Conservation (phyloP, 768 basidiomycete genomes). For the Kockovaella imperatae region DNA sequence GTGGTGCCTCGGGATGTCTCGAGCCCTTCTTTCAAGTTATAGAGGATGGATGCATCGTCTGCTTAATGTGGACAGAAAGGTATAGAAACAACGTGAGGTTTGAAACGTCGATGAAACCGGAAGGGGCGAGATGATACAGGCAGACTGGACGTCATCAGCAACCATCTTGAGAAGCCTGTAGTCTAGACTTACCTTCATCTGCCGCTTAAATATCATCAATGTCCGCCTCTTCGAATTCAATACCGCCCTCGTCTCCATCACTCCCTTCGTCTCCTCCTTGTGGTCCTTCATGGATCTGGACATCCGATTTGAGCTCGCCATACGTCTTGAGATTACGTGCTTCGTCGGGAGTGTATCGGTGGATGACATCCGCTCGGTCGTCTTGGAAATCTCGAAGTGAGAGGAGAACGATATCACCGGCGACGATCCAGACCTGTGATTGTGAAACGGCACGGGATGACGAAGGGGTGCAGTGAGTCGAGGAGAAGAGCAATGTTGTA, state of each 20-base stretch:
- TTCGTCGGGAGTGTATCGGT: constrained; percentile 96
- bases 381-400: constrained; percentile 98
- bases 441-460: constrained; percentile 1
- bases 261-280: constrained; percentile 55
- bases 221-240: constrained; percentile 46
- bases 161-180: background rate
- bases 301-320: constrained; percentile 91
- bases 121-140: background rate
- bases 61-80: too few relatives aligned
- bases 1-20: too few relatives aligned
- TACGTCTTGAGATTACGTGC: constrained; percentile 78
- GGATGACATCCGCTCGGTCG: constrained; percentile 97
- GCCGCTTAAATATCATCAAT: constrained; percentile 40
- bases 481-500: constrained; percentile 7
- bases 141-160: too few relatives aligned
- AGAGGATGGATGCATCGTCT: too few relatives aligned
- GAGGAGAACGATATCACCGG: constrained; percentile 89
- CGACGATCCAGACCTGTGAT: constrained; percentile 92
- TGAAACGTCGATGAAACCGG: too few relatives aligned
- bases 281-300: constrained; percentile 95
- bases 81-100: too few relatives aligned
- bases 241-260: constrained; percentile 40
- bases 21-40: too few relatives aligned
- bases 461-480: background rate
- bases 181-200: background rate